These are phyloP conservation scores for Umbellularia californica DNA, from an alignment of 164 flowering plant genomes.

Conservation along the genomic window DNA sequence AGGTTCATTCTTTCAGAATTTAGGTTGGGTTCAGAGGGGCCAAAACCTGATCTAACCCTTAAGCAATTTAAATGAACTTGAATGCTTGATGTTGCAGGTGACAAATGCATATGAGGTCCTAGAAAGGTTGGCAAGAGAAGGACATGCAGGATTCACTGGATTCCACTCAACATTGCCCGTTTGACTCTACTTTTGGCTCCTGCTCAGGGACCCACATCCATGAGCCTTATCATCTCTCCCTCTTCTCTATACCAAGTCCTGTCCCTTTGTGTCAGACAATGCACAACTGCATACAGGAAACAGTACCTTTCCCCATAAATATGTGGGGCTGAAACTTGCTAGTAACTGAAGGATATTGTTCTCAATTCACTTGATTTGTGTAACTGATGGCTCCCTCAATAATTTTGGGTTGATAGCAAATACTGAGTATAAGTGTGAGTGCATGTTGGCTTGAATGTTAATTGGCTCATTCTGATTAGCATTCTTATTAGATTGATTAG, in stretches of 20 bases:
- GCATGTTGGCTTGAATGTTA: too few relatives aligned
- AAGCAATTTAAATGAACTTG: constrained; percentile 7
- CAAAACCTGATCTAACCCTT: too few relatives aligned
- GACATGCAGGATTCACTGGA: constrained; percentile 38
- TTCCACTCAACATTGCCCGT: constrained; percentile 31
- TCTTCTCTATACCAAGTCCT: constrained; percentile 7
- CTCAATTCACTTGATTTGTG: background rate
- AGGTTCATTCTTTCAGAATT: too few relatives aligned
- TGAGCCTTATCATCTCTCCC: constrained; percentile 10
- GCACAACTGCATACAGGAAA: background rate
- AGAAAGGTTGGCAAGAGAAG: constrained; percentile 42
- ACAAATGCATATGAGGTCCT: constrained; percentile 38
- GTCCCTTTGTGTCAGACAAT: constrained; percentile 2
- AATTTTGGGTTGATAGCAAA: too few relatives aligned
- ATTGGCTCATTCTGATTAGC: too few relatives aligned
- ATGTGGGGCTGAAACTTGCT: constrained; percentile 1
- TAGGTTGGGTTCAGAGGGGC: too few relatives aligned
- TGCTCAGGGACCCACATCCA: constrained; percentile 11
- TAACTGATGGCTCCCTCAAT: too few relatives aligned
- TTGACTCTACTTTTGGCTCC: constrained; percentile 29
- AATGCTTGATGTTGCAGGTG: constrained; percentile 32
- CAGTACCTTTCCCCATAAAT: background rate
- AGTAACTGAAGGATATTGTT: background rate
- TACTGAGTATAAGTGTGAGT: too few relatives aligned
- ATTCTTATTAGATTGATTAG: too few relatives aligned